Percentiles rank a stretch among this genome's conserved stretches.
Evolutionary conservation across 83 land plant species (phyloP).

Genomic region (Diphasiastrum complanatum): DNA sequence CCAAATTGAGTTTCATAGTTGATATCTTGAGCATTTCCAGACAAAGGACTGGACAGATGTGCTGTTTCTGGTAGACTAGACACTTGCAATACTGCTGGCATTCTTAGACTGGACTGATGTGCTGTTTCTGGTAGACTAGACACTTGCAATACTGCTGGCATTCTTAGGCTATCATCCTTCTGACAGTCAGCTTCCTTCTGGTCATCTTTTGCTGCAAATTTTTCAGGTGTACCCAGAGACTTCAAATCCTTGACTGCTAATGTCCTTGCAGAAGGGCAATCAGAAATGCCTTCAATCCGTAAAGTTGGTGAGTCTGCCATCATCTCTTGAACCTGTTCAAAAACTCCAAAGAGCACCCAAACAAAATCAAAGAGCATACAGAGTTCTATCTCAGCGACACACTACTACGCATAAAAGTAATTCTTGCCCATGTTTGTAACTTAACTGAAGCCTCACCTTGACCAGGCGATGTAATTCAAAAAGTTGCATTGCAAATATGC

Average conservation of each 20-base stretch:
- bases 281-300: background rate
- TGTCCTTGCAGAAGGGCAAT: background rate
- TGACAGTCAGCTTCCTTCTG: too few species aligned
- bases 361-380: background rate
- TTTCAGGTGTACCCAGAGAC: too few species aligned
- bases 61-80: too few species aligned
- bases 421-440: background rate
- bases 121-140: too few species aligned
- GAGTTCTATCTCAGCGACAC: background rate
- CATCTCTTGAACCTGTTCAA: constrained; percentile 9
- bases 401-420: background rate
- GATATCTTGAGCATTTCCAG: background rate
- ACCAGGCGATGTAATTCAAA: constrained; percentile 32
- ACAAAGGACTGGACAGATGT: too few species aligned
- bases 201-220: too few species aligned
- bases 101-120: too few species aligned
- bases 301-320: constrained; percentile 1
- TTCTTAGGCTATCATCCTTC: too few species aligned
- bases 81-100: too few species aligned
- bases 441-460: constrained; percentile 1
- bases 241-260: background rate
- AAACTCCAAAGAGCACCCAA: background rate
- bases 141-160: too few species aligned
- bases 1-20: background rate
- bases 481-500: constrained; percentile 22